Conservation (phyloP, 2,329 filamentous ascomycete genomes). For the Cladobotryum protrusum region DNA sequence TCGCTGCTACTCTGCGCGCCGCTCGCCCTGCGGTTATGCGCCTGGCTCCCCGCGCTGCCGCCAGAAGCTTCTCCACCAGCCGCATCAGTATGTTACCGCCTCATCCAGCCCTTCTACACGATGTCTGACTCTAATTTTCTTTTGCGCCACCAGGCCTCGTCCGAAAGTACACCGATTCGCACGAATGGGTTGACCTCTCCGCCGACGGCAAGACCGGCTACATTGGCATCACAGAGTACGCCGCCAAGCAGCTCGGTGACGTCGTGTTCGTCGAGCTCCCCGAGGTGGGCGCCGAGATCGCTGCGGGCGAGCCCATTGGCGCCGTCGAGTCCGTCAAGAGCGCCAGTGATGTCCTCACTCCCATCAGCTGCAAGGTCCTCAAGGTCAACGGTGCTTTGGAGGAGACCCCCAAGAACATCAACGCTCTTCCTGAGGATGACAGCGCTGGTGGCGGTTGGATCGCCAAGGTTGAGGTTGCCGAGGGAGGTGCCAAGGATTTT, state of each 20-base stretch:
- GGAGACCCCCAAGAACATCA: conserved; percentile 81
- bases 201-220: conserved; percentile 75
- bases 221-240: conserved; percentile 84
- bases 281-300: conserved; percentile 54
- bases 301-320: conserved; percentile 76
- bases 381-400: conserved; percentile 70
- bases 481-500: conserved; percentile 59
- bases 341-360: conserved; percentile 93
- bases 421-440: conserved; percentile 79
- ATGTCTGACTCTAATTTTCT: conserved; percentile 2
- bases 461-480: conserved; percentile 73
- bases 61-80: conserved; percentile 34
- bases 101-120: not conserved
- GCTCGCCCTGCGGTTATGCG: conserved; percentile 40
- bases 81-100: conserved; percentile 26
- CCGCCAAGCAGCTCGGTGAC: conserved; percentile 86
- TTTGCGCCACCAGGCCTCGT: conserved; percentile 42
- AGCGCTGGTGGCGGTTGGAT: conserved; percentile 80
- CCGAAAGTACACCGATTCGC: conserved; percentile 92
- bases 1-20: conserved; percentile 49
- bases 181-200: conserved; percentile 94
- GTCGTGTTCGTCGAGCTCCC: conserved; percentile 97
- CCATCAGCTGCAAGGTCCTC: conserved; percentile 69
- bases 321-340: conserved; percentile 98
- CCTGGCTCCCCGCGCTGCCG: conserved; percentile 32